Evolutionary conservation across 495 filamentous ascomycete species (phyloP).

Genomic region (Penicillium manginii): DNA sequence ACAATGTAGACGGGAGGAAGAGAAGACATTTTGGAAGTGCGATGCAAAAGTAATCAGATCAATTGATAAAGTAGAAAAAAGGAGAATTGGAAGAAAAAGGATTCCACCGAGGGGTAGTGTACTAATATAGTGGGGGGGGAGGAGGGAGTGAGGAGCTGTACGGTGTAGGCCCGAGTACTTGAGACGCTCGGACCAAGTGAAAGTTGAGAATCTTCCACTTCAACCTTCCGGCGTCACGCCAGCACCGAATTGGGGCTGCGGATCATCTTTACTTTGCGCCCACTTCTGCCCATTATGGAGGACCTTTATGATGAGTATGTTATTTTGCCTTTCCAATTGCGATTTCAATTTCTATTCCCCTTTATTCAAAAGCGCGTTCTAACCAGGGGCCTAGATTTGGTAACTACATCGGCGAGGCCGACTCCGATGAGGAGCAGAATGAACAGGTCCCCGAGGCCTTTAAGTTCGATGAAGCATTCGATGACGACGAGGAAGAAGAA

Average conservation of each 20-base stretch:
- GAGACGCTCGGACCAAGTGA: slow-evolving; percentile 32
- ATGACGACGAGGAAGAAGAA: slow-evolving; percentile 63
- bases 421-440: slow-evolving; percentile 84
- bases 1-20: slow-evolving; percentile 93
- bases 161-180: slow-evolving; percentile 39
- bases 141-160: slow-evolving; percentile 34
- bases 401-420: slow-evolving; percentile 92
- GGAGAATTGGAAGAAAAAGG: slow-evolving; percentile 12
- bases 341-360: background rate
- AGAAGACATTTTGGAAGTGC: slow-evolving; percentile 43
- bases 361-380: background rate
- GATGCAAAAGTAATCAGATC: too few relatives aligned
- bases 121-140: slow-evolving; percentile 12
- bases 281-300: slow-evolving; percentile 60
- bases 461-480: slow-evolving; percentile 73
- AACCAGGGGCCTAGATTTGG: slow-evolving; percentile 68
- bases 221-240: too few relatives aligned
- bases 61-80: background rate
- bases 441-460: slow-evolving; percentile 75
- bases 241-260: slow-evolving; percentile 1
- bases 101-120: slow-evolving; percentile 11
- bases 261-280: slow-evolving; percentile 16
- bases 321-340: background rate
- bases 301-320: slow-evolving; percentile 83
- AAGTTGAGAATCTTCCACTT: slow-evolving; percentile 24